phyloP scores from a whole-genome alignment of 2,329 filamentous ascomycete species.

The Chalaropsis ovoidea region DNA sequence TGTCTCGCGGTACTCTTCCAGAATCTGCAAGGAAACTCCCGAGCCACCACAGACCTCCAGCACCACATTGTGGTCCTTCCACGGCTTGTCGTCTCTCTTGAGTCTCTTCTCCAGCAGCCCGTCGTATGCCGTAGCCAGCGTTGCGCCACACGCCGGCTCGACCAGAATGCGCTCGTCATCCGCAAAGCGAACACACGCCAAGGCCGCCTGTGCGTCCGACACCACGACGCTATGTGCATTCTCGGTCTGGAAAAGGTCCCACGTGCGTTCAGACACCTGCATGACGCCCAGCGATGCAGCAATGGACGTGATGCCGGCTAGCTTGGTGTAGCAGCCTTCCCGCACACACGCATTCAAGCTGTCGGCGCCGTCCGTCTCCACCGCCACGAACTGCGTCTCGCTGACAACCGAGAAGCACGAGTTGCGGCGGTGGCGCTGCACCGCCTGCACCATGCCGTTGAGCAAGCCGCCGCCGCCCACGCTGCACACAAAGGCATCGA shows the following conservation, averaged over 20 bases:
- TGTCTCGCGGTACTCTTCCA: slow-evolving; percentile 47
- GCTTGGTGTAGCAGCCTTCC: slow-evolving; percentile 47
- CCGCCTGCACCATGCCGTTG: slow-evolving; percentile 55
- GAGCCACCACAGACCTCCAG: slow-evolving; percentile 76
- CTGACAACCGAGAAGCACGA: slow-evolving; percentile 29
- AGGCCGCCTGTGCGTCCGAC: slow-evolving; percentile 58
- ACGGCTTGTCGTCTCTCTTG: slow-evolving; percentile 48
- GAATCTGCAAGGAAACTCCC: slow-evolving; percentile 52
- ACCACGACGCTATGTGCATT: slow-evolving; percentile 35
- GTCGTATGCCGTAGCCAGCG: slow-evolving; percentile 56
- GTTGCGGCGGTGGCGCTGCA: slow-evolving; percentile 31
- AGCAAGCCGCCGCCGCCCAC: slow-evolving; percentile 75
- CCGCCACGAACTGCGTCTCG: slow-evolving; percentile 51
- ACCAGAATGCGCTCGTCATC: slow-evolving; percentile 75
- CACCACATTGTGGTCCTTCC: slow-evolving; percentile 61
- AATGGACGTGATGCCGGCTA: slow-evolving; percentile 62
- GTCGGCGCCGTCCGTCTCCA: slow-evolving; percentile 67
- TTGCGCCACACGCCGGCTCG: slow-evolving; percentile 76
- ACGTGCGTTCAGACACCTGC: slow-evolving; percentile 57
- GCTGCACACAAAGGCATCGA: slow-evolving; percentile 64
- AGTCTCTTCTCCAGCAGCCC: slow-evolving; percentile 47
- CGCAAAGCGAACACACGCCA: slow-evolving; percentile 64
- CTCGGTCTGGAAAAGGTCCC: slow-evolving; percentile 45
- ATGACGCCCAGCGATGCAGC: slow-evolving; percentile 66
- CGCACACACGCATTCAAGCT: slow-evolving; percentile 54